phyloP scores from a whole-genome alignment of 2,329 filamentous ascomycete species.

The Fusarium sambucinum region DNA sequence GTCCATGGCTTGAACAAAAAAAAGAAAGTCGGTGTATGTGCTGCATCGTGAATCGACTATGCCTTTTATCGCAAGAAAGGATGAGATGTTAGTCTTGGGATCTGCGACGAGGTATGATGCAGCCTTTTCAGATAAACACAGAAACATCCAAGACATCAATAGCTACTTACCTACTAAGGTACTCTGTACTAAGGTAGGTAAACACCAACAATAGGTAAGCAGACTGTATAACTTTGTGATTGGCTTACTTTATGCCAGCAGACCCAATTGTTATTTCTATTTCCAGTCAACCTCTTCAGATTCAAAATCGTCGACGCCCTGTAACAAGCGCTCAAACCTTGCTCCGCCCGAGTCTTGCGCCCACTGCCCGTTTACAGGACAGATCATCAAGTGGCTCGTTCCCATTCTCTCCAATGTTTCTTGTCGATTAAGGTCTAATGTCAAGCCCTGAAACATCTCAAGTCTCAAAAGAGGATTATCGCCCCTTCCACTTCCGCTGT shows the following conservation, averaged over 20 bases:
- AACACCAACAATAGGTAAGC: too few species aligned
- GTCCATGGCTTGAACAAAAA: conserved; percentile 23
- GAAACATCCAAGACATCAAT: not conserved
- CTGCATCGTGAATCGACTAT: not conserved
- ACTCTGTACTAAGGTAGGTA: too few species aligned
- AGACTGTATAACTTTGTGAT: not conserved
- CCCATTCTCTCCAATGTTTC: conserved; percentile 34
- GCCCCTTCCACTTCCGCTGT: conserved; percentile 33
- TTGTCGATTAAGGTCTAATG: conserved; percentile 21
- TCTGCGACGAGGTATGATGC: conserved; percentile 12
- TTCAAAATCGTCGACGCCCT: conserved; percentile 24
- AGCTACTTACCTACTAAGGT: too few species aligned
- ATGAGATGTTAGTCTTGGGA: not conserved
- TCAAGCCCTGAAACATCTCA: conserved; percentile 45
- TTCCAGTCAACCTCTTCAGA: conserved; percentile 8
- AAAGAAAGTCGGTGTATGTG: conserved; percentile 4
- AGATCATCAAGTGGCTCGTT: conserved; percentile 42
- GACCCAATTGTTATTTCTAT: conserved; percentile 16
- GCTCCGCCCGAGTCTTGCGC: conserved; percentile 46
- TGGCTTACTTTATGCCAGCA: conserved; percentile 4
- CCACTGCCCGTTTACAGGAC: conserved; percentile 35
- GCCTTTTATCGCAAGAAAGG: conserved; percentile 3
- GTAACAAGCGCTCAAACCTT: conserved; percentile 40
- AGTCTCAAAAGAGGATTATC: conserved; percentile 37
- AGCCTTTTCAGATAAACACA: not conserved